A percentile compares a stretch with the other conserved stretches of the same genome.
phyloP scores from a whole-genome alignment of 2,329 filamentous ascomycete genomes.

The Ophiognomonia clavigignenti-juglandacearum region DNA sequence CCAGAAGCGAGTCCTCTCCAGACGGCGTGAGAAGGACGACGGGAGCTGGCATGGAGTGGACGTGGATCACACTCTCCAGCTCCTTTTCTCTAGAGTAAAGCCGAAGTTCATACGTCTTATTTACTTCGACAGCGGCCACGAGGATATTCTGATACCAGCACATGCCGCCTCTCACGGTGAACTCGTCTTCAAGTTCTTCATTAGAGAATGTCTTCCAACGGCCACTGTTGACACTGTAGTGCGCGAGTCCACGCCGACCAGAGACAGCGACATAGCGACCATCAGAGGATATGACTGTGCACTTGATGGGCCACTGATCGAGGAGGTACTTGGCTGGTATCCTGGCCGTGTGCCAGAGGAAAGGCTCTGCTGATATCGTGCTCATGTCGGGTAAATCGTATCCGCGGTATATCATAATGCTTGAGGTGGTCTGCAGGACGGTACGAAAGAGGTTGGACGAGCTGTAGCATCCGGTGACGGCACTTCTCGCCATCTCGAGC shows the following conservation, averaged over 20 bases:
- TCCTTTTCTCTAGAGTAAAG: constrained; percentile 84
- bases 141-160: constrained; percentile 98
- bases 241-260: constrained; percentile 84
- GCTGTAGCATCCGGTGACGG: constrained; percentile 87
- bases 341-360: constrained; percentile 90
- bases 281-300: constrained; percentile 82
- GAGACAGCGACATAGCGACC: constrained; percentile 94
- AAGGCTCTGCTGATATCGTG: constrained; percentile 85
- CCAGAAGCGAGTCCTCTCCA: constrained; percentile 88
- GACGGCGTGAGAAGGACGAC: constrained; percentile 87
- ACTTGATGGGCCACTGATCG: constrained; percentile 89
- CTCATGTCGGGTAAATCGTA: constrained; percentile 89
- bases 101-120: constrained; percentile 78
- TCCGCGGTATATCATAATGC: constrained; percentile 87
- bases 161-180: constrained; percentile 91
- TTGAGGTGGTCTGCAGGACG: constrained; percentile 80
- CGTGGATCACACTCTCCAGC: constrained; percentile 71
- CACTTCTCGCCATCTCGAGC: constrained; percentile 88
- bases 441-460: constrained; percentile 87
- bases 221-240: constrained; percentile 92
- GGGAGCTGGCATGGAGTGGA: constrained; percentile 73
- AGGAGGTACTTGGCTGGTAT: constrained; percentile 80
- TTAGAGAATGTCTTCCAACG: constrained; percentile 94
- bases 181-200: constrained; percentile 77
- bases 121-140: constrained; percentile 86